Evolutionary conservation across 202 grass and related monocot genomes (phyloP), one percentile per base, ranked within the genome.

Genomic region (Elaeis oleifera): DNA sequence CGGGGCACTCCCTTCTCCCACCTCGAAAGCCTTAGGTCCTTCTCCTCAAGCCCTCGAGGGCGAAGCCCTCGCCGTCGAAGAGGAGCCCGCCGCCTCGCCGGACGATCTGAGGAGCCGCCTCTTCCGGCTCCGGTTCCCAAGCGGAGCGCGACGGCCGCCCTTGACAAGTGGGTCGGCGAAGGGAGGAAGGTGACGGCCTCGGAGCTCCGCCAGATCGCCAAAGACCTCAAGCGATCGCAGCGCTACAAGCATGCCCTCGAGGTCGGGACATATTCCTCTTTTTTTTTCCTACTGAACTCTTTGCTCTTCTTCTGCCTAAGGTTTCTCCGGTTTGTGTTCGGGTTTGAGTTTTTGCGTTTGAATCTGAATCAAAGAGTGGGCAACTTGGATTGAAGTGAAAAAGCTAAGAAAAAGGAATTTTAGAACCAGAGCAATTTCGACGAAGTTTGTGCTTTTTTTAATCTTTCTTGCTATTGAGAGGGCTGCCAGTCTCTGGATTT

Each of bases 211-310:
- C 55, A 61, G 44, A 78, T 90, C 62, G 76, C 84, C 61, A 76
- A 79, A 54, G 87, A 85, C 8, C 86, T 96, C 60, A 80, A 53
- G 62, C 76, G 71, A 70, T 78, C 51, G 25, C 73, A 79, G 48
- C 84, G 85, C 19, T 96, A 49, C 71, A 91, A 96, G 76, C 87
- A 96, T 68, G 87, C 91, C 4, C 84, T 91, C 16, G 91, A 91
- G 87, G 91, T 96, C 14, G 61, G 18, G 22, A 54, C 13, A 27
- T 25, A 21, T 56, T 64, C 20, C 53, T 51, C 24, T 36, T 52
- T 63, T 16, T 23, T 26, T 29, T 50, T 5, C 24, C 5, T 0
- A 2, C 15, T 32, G 2, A 28, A 23, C 27, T 54, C 5, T 67
- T 50, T 23, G 1, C 20, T 28, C 15, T 59, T 17, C 29, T 29